Base-by-base conservation (phyloP, 2,329 filamentous ascomycete genomes). In the Alternaria brassicicola region DNA sequence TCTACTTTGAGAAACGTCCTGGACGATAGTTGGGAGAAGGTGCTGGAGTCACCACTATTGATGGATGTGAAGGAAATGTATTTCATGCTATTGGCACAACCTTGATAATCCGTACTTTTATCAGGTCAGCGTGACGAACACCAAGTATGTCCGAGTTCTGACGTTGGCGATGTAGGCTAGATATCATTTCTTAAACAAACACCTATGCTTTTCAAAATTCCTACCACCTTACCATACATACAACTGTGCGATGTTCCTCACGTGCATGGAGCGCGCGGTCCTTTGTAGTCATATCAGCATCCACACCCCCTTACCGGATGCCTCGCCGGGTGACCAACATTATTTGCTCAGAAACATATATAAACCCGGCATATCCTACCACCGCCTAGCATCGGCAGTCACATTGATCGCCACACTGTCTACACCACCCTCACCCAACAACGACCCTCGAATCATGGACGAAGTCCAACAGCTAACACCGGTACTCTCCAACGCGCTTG, bases 21-120 rank as follows among this genome's bases (percentile, higher is more conserved):
- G 2, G 57, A 61, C 3, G 56, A 48, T 1, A 55, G 71, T 17
- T 75, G 68, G 70, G 66, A 70, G 25, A 30, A 8, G 25, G 25
- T 76, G 31, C 45, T 59, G n/a, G 28, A 13, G 12, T 65, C 59
- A 10, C 36, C 59, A 38, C 26, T 67, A 30, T 57, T 68, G 9
- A 31, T 31, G 6, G 65, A 43, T 25, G 52, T 69, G 38, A 65
- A 46, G 13, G 50, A 50, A 17, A 39, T 35, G 21, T 66, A 58
- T 57, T 17, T 25, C 5, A 23, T 21, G 4, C 9, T 60, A 10
- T 5, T 62, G n/a, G 25, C 17, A 13, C 33, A 13, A 36, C 35
- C 39, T 25, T 56, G 7, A 56, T 3, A 9, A n/a, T 7, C 15
- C 7, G 15, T 5, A n/a, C 30, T 6, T 23, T 6, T 2, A 25